Base-by-base conservation (phyloP, 2,329 filamentous ascomycete genomes). In the Cladophialophora immunda region DNA sequence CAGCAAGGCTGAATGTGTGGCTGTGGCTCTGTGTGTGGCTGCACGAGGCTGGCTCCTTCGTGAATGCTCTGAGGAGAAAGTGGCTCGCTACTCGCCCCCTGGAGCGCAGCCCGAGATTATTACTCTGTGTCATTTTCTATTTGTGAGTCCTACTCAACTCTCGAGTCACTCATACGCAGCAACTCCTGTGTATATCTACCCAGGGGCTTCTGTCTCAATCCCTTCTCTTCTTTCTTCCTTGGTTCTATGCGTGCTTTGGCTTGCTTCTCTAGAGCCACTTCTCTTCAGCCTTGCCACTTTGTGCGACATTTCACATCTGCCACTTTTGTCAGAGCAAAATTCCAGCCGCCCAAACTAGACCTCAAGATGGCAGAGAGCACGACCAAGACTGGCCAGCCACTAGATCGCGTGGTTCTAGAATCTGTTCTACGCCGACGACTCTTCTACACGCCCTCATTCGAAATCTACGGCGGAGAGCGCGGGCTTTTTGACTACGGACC, bases 401-500 rank as follows among this genome's bases (percentile, higher is more conserved):
- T 99, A 75, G 93, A 98, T 81, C 89, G 93, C 76, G 83, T 86
- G 67, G 84, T 87, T 65, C 88, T 98, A 76, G 95, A 98, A 77
- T 91, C 89, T 68, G 87, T 98, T 76, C 89, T 98, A 74, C 89
- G 91, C 73, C 91, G 94, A 72, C 91, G 93, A 79, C 85, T 94
- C 82, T 98, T 98, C 85, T 97, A 95, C 82, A 97, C 94, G 70
- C 94, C 94, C 62, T 90, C 93, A 63, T 98, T 97, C 80, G 95
- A 98, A 81, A 94, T 97, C 75, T 98, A 98, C 78, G 92, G 92
- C 73, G 93, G 93, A 76, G 90, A 95, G 66, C 90, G 89, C 72
- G 93, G 93, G 75, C 90, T 97, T 66, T 97, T 93, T 83, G 94
- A 97, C 81, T 97, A 96, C 81, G 94, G 94, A 73, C 93, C 94